phyloP scores from a whole-genome alignment of 2,329 filamentous ascomycete species.

The Hypoxylon sp. region DNA sequence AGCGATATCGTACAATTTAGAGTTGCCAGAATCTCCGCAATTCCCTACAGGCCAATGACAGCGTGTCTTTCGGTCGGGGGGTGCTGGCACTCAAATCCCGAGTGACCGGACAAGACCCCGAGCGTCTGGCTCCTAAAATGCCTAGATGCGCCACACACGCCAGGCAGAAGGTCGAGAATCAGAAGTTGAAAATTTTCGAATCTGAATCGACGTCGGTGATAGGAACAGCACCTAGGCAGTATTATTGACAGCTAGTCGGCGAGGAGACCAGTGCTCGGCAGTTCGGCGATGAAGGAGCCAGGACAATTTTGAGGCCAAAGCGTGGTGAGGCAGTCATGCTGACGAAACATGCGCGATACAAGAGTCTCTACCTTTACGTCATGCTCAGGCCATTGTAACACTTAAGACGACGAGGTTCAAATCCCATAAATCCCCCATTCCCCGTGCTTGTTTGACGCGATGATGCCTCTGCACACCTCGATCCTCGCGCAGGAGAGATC shows the following conservation, averaged over 20 bases:
- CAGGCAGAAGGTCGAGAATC: slow-evolving; percentile 20
- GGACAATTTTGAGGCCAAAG: slow-evolving; percentile 28
- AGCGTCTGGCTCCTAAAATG: slow-evolving; percentile 35
- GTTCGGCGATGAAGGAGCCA: slow-evolving; percentile 40
- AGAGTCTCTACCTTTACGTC: slow-evolving; percentile 43
- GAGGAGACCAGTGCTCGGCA: slow-evolving; percentile 45
- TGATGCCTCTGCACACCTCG: slow-evolving; percentile 21
- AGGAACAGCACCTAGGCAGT: slow-evolving; percentile 21
- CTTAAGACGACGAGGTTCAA: slow-evolving; percentile 35
- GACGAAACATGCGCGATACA: slow-evolving; percentile 39
- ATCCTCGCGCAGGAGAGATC: slow-evolving; percentile 24
- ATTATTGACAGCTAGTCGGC: slow-evolving; percentile 44
- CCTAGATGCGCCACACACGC: slow-evolving; percentile 25
- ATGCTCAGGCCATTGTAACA: slow-evolving; percentile 45
- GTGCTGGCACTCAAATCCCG: slow-evolving; percentile 51
- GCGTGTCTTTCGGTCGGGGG: slow-evolving; percentile 38
- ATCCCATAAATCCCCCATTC: slow-evolving; percentile 46
- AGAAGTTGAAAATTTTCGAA: slow-evolving; percentile 13
- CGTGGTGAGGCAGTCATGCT: slow-evolving; percentile 37
- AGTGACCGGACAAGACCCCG: slow-evolving; percentile 49
- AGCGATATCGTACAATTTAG: slow-evolving; percentile 47
- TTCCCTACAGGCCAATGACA: slow-evolving; percentile 48
- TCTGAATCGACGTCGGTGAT: slow-evolving; percentile 29
- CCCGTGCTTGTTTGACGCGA: slow-evolving; percentile 26
- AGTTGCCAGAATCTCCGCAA: slow-evolving; percentile 50